Evolutionary conservation across 805 yeast species (phyloP).

Genomic region (Clavispora carvajalis): DNA sequence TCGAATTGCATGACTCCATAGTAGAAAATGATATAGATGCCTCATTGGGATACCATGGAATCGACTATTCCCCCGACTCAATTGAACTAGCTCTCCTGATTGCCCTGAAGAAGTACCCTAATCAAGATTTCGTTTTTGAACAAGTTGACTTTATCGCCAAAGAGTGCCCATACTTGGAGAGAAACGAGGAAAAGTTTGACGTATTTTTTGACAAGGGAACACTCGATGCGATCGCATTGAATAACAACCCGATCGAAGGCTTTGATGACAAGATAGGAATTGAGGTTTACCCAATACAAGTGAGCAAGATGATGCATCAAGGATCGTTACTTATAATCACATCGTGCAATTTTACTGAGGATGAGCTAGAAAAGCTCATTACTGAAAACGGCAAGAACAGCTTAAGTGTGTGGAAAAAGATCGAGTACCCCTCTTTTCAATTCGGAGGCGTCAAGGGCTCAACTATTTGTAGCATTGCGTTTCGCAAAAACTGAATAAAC

Average conservation of each 20-base stretch:
- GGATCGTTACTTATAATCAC: constrained; percentile 71
- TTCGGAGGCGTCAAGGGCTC: constrained; percentile 90
- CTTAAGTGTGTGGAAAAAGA: constrained; percentile 56
- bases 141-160: constrained; percentile 63
- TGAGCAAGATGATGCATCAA: constrained; percentile 48
- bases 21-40: constrained; percentile 43
- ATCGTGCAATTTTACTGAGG: constrained; percentile 88
- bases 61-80: constrained; percentile 84
- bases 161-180: constrained; percentile 31
- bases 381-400: constrained; percentile 37
- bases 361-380: constrained; percentile 58
- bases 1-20: constrained; percentile 62
- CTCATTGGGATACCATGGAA: constrained; percentile 41
- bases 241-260: constrained; percentile 43
- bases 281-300: constrained; percentile 59
- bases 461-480: constrained; percentile 83
- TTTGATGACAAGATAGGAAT: constrained; percentile 44
- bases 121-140: constrained; percentile 44
- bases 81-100: constrained; percentile 67
- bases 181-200: constrained; percentile 48
- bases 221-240: constrained; percentile 90
- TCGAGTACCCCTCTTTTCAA: constrained; percentile 75
- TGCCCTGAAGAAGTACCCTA: constrained; percentile 34
- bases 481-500: constrained; percentile 33
- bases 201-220: constrained; percentile 92